A percentile compares a stretch with the other conserved stretches of the same genome.
Conservation (phyloP, 495 filamentous ascomycete genomes). For the Pyronema omphalodes region DNA sequence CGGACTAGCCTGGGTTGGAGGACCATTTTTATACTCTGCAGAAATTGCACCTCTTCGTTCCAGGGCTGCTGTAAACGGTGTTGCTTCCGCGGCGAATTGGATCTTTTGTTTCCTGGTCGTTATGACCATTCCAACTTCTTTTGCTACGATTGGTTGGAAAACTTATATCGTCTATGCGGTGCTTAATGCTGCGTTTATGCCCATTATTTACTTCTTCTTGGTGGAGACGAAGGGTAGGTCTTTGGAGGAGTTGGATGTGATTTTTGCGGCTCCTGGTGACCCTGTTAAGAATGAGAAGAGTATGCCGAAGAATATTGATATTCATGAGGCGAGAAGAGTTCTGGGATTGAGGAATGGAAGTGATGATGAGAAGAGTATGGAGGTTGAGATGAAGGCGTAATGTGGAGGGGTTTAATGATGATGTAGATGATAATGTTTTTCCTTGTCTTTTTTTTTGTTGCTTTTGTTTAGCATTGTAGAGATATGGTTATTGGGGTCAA, state of each 20-base stretch:
- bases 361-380: not conserved
- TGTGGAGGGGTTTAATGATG: not conserved
- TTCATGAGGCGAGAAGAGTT: not conserved
- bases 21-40: conserved; percentile 59
- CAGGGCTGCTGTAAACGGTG: conserved; percentile 53
- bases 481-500: not conserved
- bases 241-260: conserved; percentile 57
- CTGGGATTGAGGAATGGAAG: not conserved
- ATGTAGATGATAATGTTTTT: not conserved
- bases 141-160: conserved; percentile 45
- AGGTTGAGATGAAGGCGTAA: not conserved
- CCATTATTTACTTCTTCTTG: conserved; percentile 55
- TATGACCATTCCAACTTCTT: conserved; percentile 54
- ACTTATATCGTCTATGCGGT: conserved; percentile 68
- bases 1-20: conserved; percentile 57
- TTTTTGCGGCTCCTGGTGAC: conserved; percentile 30
- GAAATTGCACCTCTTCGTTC: conserved; percentile 58
- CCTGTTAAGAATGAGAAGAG: not conserved
- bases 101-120: conserved; percentile 43
- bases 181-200: conserved; percentile 52
- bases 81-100: conserved; percentile 44
- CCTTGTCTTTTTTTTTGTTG: too few relatives aligned
- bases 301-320: not conserved
- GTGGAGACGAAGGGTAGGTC: conserved; percentile 56
- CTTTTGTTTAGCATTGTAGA: not conserved